phyloP scores from a whole-genome alignment of 2,329 filamentous ascomycete species.

The Sphaerostilbella broomeana region DNA sequence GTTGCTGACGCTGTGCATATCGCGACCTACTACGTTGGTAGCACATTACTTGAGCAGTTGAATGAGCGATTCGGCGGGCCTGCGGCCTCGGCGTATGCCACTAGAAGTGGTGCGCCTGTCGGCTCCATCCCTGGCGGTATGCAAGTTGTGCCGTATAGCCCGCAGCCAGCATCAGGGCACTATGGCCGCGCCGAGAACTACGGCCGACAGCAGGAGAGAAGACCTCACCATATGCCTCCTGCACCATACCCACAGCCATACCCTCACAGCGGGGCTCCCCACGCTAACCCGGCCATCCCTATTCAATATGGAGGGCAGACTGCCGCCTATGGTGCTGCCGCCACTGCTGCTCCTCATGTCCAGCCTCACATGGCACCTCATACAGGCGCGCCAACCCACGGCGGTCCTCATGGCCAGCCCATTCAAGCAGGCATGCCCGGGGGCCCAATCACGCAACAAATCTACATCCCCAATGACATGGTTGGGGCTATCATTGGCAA shows the following conservation, averaged over 20 bases:
- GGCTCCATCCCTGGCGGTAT: constrained; percentile 94
- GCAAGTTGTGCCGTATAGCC: constrained; percentile 98
- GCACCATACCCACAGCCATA: constrained; percentile 68
- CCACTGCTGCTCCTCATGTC: constrained; percentile 69
- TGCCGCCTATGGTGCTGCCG: constrained; percentile 69
- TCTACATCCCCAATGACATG: constrained; percentile 99
- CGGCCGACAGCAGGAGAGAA: constrained; percentile 63
- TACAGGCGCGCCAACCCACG: constrained; percentile 47
- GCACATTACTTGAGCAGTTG: constrained; percentile 94
- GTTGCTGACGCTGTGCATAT: constrained; percentile 98
- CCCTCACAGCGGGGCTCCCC: constrained; percentile 53
- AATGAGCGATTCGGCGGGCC: constrained; percentile 95
- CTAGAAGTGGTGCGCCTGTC: constrained; percentile 84
- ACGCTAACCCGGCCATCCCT: constrained; percentile 55
- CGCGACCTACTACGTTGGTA: constrained; percentile 96
- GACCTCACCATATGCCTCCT: constrained; percentile 68
- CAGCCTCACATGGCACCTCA: constrained; percentile 65
- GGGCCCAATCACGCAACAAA: constrained; percentile 85
- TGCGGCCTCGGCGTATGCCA: constrained; percentile 95
- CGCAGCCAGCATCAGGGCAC: constrained; percentile 85
- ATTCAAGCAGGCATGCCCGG: constrained; percentile 57
- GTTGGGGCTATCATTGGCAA: constrained; percentile 98
- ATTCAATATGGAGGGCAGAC: constrained; percentile 77
- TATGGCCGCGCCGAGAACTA: constrained; percentile 88
- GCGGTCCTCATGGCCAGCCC: constrained; percentile 68